Evolutionary conservation across 805 yeast genomes (phyloP).

Genomic region (Suhomyces sp.): DNA sequence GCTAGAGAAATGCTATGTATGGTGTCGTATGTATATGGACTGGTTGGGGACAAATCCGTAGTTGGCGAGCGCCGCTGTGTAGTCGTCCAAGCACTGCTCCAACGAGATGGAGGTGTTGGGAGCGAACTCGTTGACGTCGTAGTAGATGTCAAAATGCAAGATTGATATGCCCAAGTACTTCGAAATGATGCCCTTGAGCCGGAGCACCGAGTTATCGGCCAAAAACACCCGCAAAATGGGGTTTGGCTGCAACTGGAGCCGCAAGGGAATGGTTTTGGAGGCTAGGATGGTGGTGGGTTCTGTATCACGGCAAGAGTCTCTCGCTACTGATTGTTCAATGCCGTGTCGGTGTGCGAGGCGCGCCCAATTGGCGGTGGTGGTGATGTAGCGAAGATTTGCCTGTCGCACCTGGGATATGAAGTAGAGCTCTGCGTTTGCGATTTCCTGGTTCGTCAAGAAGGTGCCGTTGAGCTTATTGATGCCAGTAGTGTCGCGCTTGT

Average conservation of each 20-base stretch:
- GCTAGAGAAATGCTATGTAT: no score
- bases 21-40: conserved; percentile 19
- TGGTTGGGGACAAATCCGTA: conserved; percentile 21
- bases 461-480: conserved; percentile 59
- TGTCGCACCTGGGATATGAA: conserved; percentile 52
- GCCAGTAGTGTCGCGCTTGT: conserved; percentile 10
- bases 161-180: conserved; percentile 15
- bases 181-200: conserved; percentile 34
- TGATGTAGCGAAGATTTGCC: conserved; percentile 19
- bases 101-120: conserved; percentile 11
- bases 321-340: conserved; percentile 10
- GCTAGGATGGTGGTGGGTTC: neutral
- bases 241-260: neutral
- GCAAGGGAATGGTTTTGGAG: neutral
- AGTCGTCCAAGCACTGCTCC: conserved; percentile 25
- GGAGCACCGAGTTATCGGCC: conserved; percentile 24
- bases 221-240: conserved; percentile 19
- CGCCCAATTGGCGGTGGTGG: conserved; percentile 38
- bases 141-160: conserved; percentile 23
- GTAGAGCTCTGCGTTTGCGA: conserved; percentile 66
- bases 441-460: conserved; percentile 40
- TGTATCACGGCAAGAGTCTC: neutral
- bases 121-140: conserved; percentile 20
- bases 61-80: conserved; percentile 25
- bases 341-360: conserved; percentile 37